Evolutionary conservation across 148 eudicot species (phyloP), one percentile per base, ranked within the genome.

Genomic region (Amaranthus hypochondriacus): DNA sequence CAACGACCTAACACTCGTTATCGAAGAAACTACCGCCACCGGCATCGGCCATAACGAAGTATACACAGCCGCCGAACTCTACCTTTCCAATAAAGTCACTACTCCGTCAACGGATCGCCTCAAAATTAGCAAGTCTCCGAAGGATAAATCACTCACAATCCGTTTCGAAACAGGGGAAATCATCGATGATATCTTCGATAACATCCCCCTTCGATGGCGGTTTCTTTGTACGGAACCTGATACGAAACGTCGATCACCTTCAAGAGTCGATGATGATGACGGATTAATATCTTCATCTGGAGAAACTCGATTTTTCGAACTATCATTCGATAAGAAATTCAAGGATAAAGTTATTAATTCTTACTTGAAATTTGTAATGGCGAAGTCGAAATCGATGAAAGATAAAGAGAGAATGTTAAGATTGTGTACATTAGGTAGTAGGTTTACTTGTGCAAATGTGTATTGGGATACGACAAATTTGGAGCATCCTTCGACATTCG

Each of bases 401-500:
- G 80, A 78, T 0, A 66, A 42, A 3, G 75, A 82, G 0, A 76
- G 71, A 62, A 64, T 72, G 7, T 74, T 87, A 15, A 89, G 87
- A 60, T 66, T 89, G 0, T 78, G 73, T 47, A 83, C 89, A 0
- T 70, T 82, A 0, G 81, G 73, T 0, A 70, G 60, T 18, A 58
- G 71, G 76, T 74, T 53, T 8, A 48, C 52, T 10, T 46, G 70
- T 9, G 76, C 73, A 0, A 44, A 46, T 28, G 52, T 77, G 1
- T 69, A 50, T 4, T 82, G 84, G 84, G 81, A 78, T 7, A 67
- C 67, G 0, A 67, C 77, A 4, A 78, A 82, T 12, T 73, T 88
- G 2, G 83, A 86, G 11, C 91, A 88, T 76, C 87, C 91, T 0
- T 79, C 82, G 0, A 86, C 91, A 0, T 88, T 88, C 47, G 84